These are phyloP conservation scores for Tremella yokohamensis DNA, from an alignment of 768 basidiomycete genomes.

Conservation along the genomic window DNA sequence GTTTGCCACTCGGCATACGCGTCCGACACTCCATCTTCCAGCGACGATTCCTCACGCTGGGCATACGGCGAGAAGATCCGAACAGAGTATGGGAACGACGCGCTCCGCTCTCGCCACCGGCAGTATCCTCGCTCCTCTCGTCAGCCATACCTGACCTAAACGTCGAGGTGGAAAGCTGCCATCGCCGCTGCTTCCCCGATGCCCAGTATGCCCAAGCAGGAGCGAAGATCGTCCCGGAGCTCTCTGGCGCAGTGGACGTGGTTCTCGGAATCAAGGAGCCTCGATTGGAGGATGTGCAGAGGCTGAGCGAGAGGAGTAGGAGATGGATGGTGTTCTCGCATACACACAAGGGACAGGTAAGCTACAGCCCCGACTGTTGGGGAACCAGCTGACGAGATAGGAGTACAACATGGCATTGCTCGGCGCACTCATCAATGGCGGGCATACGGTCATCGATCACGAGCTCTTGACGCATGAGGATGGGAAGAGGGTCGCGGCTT, in stretches of 20 bases:
- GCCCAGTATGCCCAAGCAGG: constrained; percentile 71
- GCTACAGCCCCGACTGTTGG: neutral
- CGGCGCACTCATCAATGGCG: constrained; percentile 50
- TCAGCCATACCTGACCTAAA: constrained; percentile 51
- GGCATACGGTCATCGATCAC: constrained; percentile 67
- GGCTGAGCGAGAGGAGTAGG: constrained; percentile 56
- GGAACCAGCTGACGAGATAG: constrained; percentile 55
- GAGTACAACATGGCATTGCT: constrained; percentile 78
- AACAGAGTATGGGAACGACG: constrained; percentile 80
- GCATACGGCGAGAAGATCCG: constrained; percentile 74
- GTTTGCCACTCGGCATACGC: neutral
- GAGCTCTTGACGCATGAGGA: constrained; percentile 64
- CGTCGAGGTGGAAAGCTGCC: constrained; percentile 73
- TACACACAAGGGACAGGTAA: constrained; percentile 63
- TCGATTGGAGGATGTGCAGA: constrained; percentile 61
- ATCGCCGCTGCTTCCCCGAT: constrained; percentile 67
- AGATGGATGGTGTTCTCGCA: constrained; percentile 91
- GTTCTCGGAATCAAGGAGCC: constrained; percentile 87
- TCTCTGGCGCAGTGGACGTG: constrained; percentile 63
- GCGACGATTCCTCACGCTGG: constrained; percentile 50
- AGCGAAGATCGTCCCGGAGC: constrained; percentile 61
- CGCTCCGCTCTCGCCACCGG: constrained; percentile 73
- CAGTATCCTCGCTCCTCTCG: constrained; percentile 62
- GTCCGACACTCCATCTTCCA: neutral
- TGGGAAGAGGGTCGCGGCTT: constrained; percentile 66